Evolutionary conservation across 495 filamentous ascomycete species (phyloP).

Genomic region (Podospora conica): DNA sequence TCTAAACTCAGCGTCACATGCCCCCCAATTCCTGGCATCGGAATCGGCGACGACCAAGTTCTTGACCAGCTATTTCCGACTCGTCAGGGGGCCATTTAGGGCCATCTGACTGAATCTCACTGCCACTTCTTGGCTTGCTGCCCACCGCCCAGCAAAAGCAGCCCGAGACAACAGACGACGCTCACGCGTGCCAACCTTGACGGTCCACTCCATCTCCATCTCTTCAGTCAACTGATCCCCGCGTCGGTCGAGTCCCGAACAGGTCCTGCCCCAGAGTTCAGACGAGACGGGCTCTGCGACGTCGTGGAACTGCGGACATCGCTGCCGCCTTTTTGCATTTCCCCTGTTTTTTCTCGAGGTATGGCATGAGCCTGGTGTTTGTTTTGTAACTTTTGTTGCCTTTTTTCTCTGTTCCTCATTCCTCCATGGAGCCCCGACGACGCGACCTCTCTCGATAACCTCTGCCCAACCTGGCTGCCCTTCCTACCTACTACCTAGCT

Average conservation of each 20-base stretch:
- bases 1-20: neutral
- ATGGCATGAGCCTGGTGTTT: neutral
- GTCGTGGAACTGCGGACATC: constrained; percentile 3
- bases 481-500: too few relatives aligned
- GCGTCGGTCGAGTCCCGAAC: neutral
- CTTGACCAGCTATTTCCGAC: neutral
- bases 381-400: too few relatives aligned
- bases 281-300: neutral
- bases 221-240: constrained; percentile 1
- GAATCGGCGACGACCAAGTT: neutral
- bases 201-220: neutral
- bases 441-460: neutral
- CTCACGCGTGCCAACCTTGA: neutral
- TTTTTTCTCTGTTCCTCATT: neutral
- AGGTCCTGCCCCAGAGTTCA: neutral
- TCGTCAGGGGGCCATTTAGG: neutral
- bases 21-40: neutral
- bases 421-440: neutral
- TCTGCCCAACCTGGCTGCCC: neutral
- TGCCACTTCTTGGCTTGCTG: neutral
- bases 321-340: neutral
- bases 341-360: neutral
- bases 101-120: neutral
- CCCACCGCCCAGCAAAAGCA: too few relatives aligned
- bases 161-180: too few relatives aligned